These are phyloP conservation scores for Fomitiporia mediterranea DNA, from an alignment of 1,284 basidiomycete species.

Conservation along the genomic window DNA sequence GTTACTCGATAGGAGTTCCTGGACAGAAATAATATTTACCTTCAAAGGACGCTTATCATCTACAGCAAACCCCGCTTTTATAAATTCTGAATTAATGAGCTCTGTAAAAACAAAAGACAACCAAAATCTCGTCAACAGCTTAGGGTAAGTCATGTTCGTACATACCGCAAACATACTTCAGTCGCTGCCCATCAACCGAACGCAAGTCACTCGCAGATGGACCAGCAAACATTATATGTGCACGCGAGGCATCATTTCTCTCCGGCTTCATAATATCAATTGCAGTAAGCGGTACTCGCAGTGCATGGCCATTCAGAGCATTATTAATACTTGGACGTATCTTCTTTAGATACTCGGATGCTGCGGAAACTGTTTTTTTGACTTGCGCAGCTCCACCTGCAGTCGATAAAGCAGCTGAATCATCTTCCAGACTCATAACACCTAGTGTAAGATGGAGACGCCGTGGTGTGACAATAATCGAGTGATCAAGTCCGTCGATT, in stretches of 20 bases:
- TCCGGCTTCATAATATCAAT: conserved; percentile 51
- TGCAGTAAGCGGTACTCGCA: conserved; percentile 43
- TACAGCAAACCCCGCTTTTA: conserved; percentile 38
- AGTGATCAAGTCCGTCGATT: conserved; percentile 53
- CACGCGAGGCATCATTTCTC: conserved; percentile 32
- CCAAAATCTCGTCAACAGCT: not conserved
- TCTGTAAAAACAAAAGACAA: conserved; percentile 28
- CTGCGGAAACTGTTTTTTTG: conserved; percentile 39
- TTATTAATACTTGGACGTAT: conserved; percentile 41
- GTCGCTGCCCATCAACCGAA: conserved; percentile 26
- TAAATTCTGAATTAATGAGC: conserved; percentile 44
- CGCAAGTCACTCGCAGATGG: conserved; percentile 33
- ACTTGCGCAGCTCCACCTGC: not conserved
- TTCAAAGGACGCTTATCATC: conserved; percentile 53
- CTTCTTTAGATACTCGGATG: conserved; percentile 43
- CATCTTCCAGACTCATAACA: conserved; percentile 50
- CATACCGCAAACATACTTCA: conserved; percentile 40
- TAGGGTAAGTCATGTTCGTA: conserved; percentile 20
- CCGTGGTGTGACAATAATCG: conserved; percentile 55
- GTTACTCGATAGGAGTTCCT: conserved; percentile 1
- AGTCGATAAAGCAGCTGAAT: not conserved
- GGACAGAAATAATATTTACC: too few relatives aligned
- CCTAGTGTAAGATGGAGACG: conserved; percentile 67
- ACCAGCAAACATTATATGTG: conserved; percentile 56
- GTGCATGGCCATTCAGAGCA: conserved; percentile 25